Evolutionary conservation across 2,329 filamentous ascomycete genomes (phyloP).

Genomic region (Colletotrichum coccodes): DNA sequence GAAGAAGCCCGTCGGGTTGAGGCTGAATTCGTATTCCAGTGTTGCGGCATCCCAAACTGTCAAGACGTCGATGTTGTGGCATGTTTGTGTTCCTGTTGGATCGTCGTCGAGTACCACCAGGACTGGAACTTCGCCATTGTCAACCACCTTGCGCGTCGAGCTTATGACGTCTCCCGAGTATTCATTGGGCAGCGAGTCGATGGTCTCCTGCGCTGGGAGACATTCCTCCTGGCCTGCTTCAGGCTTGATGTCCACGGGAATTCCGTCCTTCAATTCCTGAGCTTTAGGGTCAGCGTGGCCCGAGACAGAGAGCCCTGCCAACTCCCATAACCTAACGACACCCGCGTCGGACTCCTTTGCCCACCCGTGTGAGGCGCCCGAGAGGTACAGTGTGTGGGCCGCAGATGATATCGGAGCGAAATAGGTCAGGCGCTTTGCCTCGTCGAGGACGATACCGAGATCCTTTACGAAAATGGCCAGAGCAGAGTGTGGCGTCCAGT

Average conservation of each 20-base stretch:
- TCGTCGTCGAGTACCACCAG: slow-evolving; percentile 62
- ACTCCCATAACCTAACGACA: slow-evolving; percentile 51
- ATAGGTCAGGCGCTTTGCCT: slow-evolving; percentile 41
- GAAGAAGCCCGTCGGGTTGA: slow-evolving; percentile 60
- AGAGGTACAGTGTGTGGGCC: slow-evolving; percentile 44
- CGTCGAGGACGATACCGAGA: slow-evolving; percentile 44
- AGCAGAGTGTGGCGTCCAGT: slow-evolving; percentile 47
- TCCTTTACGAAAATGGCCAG: slow-evolving; percentile 49
- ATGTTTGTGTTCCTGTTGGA: slow-evolving; percentile 71
- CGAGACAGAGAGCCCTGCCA: slow-evolving; percentile 36
- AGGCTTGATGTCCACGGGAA: no score
- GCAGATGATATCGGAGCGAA: slow-evolving; percentile 42
- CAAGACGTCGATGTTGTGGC: slow-evolving; percentile 65
- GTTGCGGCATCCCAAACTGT: slow-evolving; percentile 59
- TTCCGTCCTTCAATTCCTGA: not conserved
- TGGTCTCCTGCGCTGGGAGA: slow-evolving; percentile 36
- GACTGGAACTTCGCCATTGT: slow-evolving; percentile 35
- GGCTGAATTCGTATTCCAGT: slow-evolving; percentile 27
- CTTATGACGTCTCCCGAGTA: slow-evolving; percentile 36
- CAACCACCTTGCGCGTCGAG: slow-evolving; percentile 34
- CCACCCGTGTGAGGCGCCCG: slow-evolving; percentile 43
- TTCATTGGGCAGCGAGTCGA: slow-evolving; percentile 37
- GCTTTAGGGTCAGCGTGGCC: slow-evolving; percentile 24
- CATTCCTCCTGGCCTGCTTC: slow-evolving; percentile 4
- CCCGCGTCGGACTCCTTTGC: slow-evolving; percentile 47